Evolutionary conservation across 1,284 basidiomycete species (phyloP), one percentile per base, ranked within the genome.

Genomic region (Ustilago trichophora): DNA sequence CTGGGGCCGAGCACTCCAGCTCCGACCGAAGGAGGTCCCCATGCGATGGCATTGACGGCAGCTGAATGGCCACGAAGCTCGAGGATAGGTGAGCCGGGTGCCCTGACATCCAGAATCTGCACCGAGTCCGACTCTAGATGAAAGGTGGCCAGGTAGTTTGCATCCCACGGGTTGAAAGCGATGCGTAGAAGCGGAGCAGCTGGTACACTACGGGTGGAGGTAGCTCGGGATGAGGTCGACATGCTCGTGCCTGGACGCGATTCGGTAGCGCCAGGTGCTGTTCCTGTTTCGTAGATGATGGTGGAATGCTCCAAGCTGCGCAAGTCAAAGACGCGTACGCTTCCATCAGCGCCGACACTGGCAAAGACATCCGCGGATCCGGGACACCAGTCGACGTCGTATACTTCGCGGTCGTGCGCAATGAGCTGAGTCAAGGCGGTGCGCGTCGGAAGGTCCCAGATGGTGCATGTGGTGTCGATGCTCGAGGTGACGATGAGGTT

Each of bases 361-460:
- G 98, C 94, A 82, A 99, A 99, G 68, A 98, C 94, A 82, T 98
- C 94, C 4, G 91, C 91, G 11, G 92, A 95, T n/a, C 90, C 88
- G 2, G 96, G 96, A n/a, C 97, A 87, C 95, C 96, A 98, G 34
- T 92, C 93, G 43, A 95, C 92, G 78, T 95, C 92, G 83, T 93
- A 94, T 6, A 99, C 96, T 82, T 98, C 96, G 41, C 93, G 88
- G 85, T 99, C 96, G 84, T 99, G 96, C 0, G 96, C 96, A 31
- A 84, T 83, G 19, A 84, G 74, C 82, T 99, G 96, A 1, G 96
- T 98, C 76, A 98, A 88, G 13, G 96, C 95, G n/a, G 91, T 89
- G 16, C 89, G 88, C 2, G 92, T 93, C 72, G 96, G 92, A 78
- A 99, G 92, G 81, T 99, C 96, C 95, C 95, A 83, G 19, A 84